Conservation (phyloP, 495 filamentous ascomycete species). For the Jackrogersella multiformis region DNA sequence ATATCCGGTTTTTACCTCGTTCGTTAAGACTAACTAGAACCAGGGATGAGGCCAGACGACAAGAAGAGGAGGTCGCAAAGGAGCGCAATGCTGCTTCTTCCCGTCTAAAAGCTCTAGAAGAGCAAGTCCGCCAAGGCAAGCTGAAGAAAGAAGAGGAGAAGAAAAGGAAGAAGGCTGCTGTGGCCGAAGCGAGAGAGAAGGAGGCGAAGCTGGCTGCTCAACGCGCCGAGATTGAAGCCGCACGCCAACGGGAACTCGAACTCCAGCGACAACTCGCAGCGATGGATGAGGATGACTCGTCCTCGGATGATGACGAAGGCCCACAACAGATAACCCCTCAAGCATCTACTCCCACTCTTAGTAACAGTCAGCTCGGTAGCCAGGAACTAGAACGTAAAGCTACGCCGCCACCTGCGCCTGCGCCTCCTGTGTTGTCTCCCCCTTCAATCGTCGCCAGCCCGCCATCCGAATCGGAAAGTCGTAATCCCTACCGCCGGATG, state of each 20-base stretch:
- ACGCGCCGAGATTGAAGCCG: constrained; percentile 90
- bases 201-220: constrained; percentile 85
- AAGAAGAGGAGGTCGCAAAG: constrained; percentile 79
- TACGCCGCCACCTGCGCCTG: constrained; percentile 57
- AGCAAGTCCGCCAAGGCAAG: constrained; percentile 93
- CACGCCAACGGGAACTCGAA: constrained; percentile 86
- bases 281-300: constrained; percentile 75
- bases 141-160: constrained; percentile 98
- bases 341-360: constrained; percentile 78
- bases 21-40: constrained; percentile 42
- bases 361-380: constrained; percentile 59
- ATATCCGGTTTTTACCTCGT: constrained; percentile 27
- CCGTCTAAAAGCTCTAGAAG: constrained; percentile 86
- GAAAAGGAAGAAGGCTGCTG: constrained; percentile 84
- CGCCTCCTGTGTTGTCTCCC: constrained; percentile 51
- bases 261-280: constrained; percentile 86
- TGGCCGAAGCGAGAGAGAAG: constrained; percentile 87
- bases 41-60: constrained; percentile 77
- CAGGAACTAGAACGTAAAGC: constrained; percentile 62
- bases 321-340: constrained; percentile 82
- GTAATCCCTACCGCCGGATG: constrained; percentile 63
- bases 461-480: constrained; percentile 58
- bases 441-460: constrained; percentile 58
- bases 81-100: constrained; percentile 85
- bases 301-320: constrained; percentile 89